Conservation (phyloP, 2,329 filamentous ascomycete genomes). For the Monosporascus sp. region DNA sequence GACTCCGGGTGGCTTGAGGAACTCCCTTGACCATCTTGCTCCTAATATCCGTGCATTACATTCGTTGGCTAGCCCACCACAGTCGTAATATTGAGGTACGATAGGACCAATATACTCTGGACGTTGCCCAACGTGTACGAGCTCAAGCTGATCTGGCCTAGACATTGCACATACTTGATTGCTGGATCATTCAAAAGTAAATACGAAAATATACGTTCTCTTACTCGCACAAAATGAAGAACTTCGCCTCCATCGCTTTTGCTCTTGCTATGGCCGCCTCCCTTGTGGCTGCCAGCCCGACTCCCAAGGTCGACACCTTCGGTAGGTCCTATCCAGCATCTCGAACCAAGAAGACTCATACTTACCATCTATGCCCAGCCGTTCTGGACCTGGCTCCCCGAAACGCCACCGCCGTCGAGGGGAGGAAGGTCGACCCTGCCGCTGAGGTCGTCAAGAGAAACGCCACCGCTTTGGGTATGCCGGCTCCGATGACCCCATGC, state of each 20-base stretch:
- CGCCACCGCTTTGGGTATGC: not conserved
- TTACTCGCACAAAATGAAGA: constrained; percentile 9
- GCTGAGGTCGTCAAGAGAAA: not conserved
- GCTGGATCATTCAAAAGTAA: no score
- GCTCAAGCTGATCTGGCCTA: no score
- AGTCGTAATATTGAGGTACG: not conserved
- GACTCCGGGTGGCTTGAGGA: not conserved
- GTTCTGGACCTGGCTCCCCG: not conserved
- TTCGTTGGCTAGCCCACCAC: not conserved
- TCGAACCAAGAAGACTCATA: not conserved
- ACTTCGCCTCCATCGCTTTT: constrained; percentile 7
- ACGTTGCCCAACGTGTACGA: no score
- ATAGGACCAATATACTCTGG: not conserved
- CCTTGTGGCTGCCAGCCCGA: constrained; percentile 7
- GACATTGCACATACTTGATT: no score
- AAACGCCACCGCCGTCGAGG: not conserved
- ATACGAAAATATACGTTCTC: no score
- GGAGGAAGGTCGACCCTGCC: not conserved
- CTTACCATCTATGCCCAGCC: not conserved
- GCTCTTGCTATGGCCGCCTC: constrained; percentile 10
- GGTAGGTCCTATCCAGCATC: not conserved
- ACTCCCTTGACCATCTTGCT: not conserved
- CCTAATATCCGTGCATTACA: not conserved
- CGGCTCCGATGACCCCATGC: not conserved
- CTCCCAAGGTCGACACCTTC: constrained; percentile 1